These are phyloP conservation scores for Metschnikowia borealis DNA, from an alignment of 805 yeast genomes.

Conservation along the genomic window DNA sequence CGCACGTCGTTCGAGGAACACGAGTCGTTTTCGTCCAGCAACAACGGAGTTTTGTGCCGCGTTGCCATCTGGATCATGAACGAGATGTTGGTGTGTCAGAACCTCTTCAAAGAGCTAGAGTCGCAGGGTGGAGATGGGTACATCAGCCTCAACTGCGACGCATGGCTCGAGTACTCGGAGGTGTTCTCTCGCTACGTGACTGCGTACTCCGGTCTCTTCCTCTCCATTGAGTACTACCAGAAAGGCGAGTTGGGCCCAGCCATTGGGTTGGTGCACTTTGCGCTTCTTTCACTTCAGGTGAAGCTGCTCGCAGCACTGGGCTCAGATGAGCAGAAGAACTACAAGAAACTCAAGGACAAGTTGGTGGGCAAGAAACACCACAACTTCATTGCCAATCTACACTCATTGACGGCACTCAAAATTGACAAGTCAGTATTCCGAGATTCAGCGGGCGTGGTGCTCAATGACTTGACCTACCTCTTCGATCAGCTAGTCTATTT, in stretches of 20 bases:
- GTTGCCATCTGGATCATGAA: constrained; percentile 40
- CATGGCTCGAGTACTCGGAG: constrained; percentile 30
- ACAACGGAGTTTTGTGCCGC: constrained; percentile 41
- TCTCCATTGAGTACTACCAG: constrained; percentile 44
- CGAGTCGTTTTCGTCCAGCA: constrained; percentile 16
- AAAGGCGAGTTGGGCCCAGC: constrained; percentile 44
- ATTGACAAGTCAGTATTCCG: constrained; percentile 34
- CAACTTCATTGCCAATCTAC: constrained; percentile 25
- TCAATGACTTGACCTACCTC: constrained; percentile 34
- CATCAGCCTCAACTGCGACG: constrained; percentile 8
- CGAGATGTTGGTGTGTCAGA: constrained; percentile 26
- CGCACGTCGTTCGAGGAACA: constrained; percentile 15
- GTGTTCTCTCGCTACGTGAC: constrained; percentile 32
- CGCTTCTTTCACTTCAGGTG: constrained; percentile 35
- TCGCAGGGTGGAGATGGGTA: not conserved
- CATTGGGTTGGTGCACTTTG: constrained; percentile 40
- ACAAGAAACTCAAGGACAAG: constrained; percentile 22
- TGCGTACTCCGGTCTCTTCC: constrained; percentile 43
- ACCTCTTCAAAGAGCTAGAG: constrained; percentile 14
- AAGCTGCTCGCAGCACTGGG: constrained; percentile 14
- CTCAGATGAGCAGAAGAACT: constrained; percentile 5
- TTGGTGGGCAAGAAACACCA: constrained; percentile 31
- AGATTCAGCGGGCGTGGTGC: constrained; percentile 31
- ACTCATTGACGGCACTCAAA: constrained; percentile 33
- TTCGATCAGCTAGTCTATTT: constrained; percentile 40